Percentiles rank a stretch among this genome's conserved stretches.
Conservation (phyloP, 176 grass and related monocot species). For the Eleusine indica region DNA sequence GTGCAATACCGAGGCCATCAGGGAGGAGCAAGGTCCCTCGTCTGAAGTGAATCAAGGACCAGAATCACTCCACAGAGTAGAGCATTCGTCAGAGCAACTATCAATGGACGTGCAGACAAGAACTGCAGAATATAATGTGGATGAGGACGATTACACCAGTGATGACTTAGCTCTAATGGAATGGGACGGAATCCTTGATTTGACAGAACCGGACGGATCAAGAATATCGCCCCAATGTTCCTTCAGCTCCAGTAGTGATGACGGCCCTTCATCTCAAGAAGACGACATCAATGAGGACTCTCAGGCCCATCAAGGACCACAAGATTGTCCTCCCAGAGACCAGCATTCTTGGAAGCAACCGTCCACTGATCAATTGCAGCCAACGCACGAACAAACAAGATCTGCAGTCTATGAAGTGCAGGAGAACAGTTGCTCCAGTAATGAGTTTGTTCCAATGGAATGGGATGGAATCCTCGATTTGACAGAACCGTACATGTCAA, state of each 20-base stretch:
- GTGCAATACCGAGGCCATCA: conserved; percentile 27
- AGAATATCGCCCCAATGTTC: conserved; percentile 33
- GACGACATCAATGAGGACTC: too few relatives aligned
- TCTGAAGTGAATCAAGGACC: conserved; percentile 37
- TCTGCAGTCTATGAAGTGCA: conserved; percentile 9
- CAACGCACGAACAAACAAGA: not conserved
- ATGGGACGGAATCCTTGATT: not conserved
- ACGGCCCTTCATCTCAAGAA: not conserved
- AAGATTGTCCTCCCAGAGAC: too few relatives aligned
- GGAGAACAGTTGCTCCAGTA: not conserved
- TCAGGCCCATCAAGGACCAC: too few relatives aligned
- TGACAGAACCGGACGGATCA: not conserved
- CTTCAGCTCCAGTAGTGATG: not conserved
- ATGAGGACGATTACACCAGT: not conserved
- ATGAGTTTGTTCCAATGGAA: conserved; percentile 17
- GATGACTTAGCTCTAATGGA: conserved; percentile 24
- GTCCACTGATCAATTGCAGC: not conserved
- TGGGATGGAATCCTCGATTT: not conserved
- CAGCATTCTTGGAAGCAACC: not conserved
- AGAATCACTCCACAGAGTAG: not conserved
- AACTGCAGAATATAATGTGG: not conserved
- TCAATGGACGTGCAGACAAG: not conserved
- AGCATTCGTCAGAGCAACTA: not conserved
- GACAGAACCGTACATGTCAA: not conserved
- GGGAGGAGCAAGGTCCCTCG: not conserved